Base-by-base conservation (phyloP, 148 eudicot species). In the Camellia japonica region DNA sequence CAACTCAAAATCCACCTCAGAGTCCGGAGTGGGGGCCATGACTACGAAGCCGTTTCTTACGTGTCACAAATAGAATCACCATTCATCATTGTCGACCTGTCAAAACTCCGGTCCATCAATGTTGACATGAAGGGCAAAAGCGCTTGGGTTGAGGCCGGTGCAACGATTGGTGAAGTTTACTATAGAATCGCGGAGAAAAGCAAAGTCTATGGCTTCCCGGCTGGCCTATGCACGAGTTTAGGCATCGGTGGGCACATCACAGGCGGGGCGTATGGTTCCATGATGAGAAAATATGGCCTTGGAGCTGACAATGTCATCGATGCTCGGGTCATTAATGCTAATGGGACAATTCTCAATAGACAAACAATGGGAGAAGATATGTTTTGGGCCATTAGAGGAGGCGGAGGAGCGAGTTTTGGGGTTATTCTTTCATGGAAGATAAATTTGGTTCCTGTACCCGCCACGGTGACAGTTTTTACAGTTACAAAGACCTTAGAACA, bases 321-420 rank as follows among this genome's bases (percentile, higher is more conserved):
- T 54, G 89, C 89, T 3, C 14, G 19, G 44, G 75, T 87, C 12
- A 71, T 87, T 0, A 84, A 85, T 49, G 85, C 49, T 0, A 84
- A 23, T 7, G 89, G 87, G 0, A 82, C 30, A 6, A 71, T 85
- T n/a, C 79, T 87, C 0, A 73, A 87, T 30, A 78, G 87, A 60
- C 42, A 18, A 42, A 78, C 89, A 1, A 87, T 85, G 89, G 89
- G 89, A 3, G 89, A 85, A 66, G 89, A 87, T 47, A 65, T 85
- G 12, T 87, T 87, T 73, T 87, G 89, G 89, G 89, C 89, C 41
- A 82, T 87, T 6, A 19, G 87, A 71, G 89, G 89, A 49, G 89
- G 87, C 2, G 89, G 86, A 6, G 89, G 87, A 11, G 87, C 76
- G 1, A 87, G 89, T 61, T 87, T 82, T 44, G 89, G 89, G 19